These are phyloP conservation scores for Puccinellia tenuiflora DNA, from an alignment of 176 grass and related monocot genomes.

Conservation along the genomic window DNA sequence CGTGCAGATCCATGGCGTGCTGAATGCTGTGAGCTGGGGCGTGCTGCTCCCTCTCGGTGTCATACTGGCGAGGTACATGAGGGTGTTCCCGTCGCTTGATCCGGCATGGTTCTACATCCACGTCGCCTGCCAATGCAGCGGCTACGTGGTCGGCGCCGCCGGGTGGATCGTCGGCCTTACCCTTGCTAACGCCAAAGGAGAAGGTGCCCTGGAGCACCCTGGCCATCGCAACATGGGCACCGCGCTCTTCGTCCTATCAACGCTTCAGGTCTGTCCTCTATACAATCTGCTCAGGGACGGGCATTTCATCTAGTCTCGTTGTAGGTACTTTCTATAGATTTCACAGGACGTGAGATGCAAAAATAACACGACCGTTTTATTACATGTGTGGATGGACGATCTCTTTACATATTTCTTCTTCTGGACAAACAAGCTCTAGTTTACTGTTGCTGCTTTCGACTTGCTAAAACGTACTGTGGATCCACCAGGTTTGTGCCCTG, in stretches of 20 bases:
- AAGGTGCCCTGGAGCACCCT: not conserved
- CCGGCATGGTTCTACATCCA: conserved; percentile 10
- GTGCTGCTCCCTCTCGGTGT: not conserved
- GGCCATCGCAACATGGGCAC: conserved; percentile 10
- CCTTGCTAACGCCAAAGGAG: not conserved
- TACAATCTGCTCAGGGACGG: not conserved
- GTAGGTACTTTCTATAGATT: not conserved
- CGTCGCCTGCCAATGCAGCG: conserved; percentile 6
- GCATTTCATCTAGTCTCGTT: not conserved
- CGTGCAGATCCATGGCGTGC: conserved; percentile 12
- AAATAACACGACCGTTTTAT: not conserved
- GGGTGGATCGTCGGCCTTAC: not conserved
- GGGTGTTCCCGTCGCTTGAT: conserved; percentile 9
- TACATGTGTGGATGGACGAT: not conserved
- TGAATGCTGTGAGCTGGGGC: conserved; percentile 12
- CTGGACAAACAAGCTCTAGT: not conserved
- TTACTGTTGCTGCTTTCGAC: not conserved
- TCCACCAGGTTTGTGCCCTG: conserved; percentile 8
- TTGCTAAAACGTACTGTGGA: not conserved
- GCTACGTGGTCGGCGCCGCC: conserved; percentile 10
- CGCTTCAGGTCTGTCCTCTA: not conserved
- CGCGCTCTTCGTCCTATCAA: not conserved
- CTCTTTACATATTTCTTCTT: not conserved
- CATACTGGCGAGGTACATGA: conserved; percentile 9
- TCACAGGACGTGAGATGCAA: not conserved